A percentile compares a stretch with the other conserved stretches of the same genome.
phyloP scores from a whole-genome alignment of 306 rosid genomes.

The Abrus pulchellus region DNA sequence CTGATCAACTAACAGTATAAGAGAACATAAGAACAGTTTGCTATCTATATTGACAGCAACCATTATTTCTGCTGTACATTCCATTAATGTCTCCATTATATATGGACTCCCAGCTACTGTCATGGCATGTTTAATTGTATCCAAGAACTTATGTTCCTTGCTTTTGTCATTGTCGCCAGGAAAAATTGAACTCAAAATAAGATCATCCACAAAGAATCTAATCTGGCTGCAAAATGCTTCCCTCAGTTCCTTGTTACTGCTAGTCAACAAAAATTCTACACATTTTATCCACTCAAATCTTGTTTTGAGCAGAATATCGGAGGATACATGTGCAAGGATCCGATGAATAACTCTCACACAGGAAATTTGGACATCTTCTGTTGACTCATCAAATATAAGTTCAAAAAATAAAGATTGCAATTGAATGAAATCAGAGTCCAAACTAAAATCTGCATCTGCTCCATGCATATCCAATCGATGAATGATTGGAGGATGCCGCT shows the following conservation, averaged over 20 bases:
- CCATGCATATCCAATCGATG: conserved; percentile 49
- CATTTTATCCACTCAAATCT: conserved; percentile 75
- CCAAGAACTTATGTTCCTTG: conserved; percentile 71
- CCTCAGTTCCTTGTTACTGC: conserved; percentile 70
- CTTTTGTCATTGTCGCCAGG: conserved; percentile 59
- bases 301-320: conserved; percentile 57
- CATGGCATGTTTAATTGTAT: conserved; percentile 67
- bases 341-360: conserved; percentile 75
- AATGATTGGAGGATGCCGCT: conserved; percentile 53
- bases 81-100: conserved; percentile 78
- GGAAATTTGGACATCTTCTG: conserved; percentile 87
- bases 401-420: conserved; percentile 71
- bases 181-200: conserved; percentile 64
- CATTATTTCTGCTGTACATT: conserved; percentile 83
- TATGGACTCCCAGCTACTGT: conserved; percentile 64
- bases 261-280: conserved; percentile 66
- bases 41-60: conserved; percentile 70
- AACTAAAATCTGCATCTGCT: conserved; percentile 52
- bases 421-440: conserved; percentile 62
- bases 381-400: conserved; percentile 81
- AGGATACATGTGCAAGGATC: conserved; percentile 72
- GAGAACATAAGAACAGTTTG: conserved; percentile 69
- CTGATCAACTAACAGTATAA: conserved; percentile 83
- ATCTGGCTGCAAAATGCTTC: conserved; percentile 91
- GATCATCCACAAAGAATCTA: conserved; percentile 71